Base-by-base conservation (phyloP, 1,284 basidiomycete genomes). In the Schizophyllum amplum region DNA sequence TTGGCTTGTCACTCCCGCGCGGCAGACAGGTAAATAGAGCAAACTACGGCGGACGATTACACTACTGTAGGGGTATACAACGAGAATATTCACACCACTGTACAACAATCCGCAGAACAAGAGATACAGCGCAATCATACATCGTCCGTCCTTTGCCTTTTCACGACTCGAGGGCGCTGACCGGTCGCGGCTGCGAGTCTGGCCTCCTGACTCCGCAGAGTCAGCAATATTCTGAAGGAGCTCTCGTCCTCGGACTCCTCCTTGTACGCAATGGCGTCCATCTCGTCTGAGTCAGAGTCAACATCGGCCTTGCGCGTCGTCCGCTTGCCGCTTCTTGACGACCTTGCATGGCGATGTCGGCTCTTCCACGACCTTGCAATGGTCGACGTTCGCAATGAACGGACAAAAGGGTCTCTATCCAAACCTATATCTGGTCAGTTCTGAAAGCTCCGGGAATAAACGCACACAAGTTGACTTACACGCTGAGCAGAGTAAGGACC, bases 401-500 rank as follows among this genome's bases (percentile, higher is more conserved):
- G 23, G 56, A 53, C 5, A 61, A 46, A n/a, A 62, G 55, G 1
- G 58, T 56, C 48, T 62, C 54, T 4, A 47, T 56, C 61, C 61
- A 62, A 0, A 60, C 52, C 61, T 62, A 24, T 26, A 1, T 46
- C 7, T 9, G 24, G 46, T 53, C 57, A 51, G 27, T 52, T 17
- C 17, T 23, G 1, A 24, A 17, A n/a, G n/a, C n/a, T n/a, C 33
- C 33, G 11, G 27, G 1, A 49, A 23, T 52, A 7, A 3, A 47
- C n/a, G 7, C 3, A 17, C 3, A 17, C 33, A 9, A 13, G 4
- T 17, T 27, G n/a, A 54, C 79, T 50, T 55, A 94, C 92, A 72
- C 92, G 94, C 70, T 99, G 96, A 59, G 93, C 94, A 58, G 84
- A 9, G 96, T 76, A 26, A 68, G 76, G 72, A 99, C 96, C 5